These are phyloP conservation scores for Pyrus hybrid DNA, from an alignment of 331 rosid genomes.

Conservation along the genomic window DNA sequence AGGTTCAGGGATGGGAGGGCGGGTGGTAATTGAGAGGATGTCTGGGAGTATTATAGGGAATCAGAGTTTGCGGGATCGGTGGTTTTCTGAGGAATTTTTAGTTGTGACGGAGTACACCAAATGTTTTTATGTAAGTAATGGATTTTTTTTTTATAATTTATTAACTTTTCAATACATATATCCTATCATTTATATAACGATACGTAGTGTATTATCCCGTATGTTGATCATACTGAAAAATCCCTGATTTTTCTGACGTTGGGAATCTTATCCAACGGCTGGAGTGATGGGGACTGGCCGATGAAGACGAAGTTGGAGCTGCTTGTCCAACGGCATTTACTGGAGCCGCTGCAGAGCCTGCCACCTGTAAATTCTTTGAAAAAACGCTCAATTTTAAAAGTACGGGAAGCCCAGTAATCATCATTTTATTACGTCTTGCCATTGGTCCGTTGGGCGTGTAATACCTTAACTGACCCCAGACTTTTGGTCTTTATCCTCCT, in stretches of 20 bases:
- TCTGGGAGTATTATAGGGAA: neutral
- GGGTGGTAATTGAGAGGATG: neutral
- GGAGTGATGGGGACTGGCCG: slow-evolving; percentile 18
- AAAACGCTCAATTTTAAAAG: slow-evolving; percentile 7
- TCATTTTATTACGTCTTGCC: slow-evolving; percentile 12
- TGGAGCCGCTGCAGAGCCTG: slow-evolving; percentile 17
- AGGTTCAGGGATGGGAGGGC: slow-evolving; percentile 23
- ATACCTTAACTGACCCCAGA: slow-evolving; percentile 1
- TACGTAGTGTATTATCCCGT: too few species aligned
- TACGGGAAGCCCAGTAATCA: slow-evolving; percentile 32
- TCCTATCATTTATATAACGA: too few species aligned
- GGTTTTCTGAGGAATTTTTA: too few species aligned
- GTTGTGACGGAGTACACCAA: too few species aligned
- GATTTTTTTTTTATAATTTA: too few species aligned
- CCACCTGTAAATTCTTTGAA: slow-evolving; percentile 34
- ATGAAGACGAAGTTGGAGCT: slow-evolving; percentile 25
- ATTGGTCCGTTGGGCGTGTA: neutral
- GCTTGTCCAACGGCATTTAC: slow-evolving; percentile 17
- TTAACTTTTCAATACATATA: too few species aligned
- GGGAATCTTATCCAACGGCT: slow-evolving; percentile 63
- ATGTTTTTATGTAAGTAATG: too few species aligned
- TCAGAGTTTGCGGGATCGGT: neutral
- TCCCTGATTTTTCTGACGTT: slow-evolving; percentile 14
- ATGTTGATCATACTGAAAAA: too few species aligned
- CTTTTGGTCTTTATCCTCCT: neutral